Evolutionary conservation across 345 rosid genomes (phyloP).

Genomic region (Eucalyptus victrix): DNA sequence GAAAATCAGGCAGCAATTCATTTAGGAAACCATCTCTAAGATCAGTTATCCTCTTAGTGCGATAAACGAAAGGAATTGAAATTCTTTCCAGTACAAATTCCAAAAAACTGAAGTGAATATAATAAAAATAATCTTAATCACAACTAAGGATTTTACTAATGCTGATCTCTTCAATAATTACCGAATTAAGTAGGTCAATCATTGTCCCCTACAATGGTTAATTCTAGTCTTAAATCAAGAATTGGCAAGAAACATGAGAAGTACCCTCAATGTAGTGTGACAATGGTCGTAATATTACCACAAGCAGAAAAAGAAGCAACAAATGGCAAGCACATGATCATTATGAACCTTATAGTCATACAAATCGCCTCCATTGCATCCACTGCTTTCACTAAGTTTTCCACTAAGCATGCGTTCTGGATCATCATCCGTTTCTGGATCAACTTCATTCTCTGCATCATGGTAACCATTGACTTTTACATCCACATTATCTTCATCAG

Average conservation of each 20-base stretch:
- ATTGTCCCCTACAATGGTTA: neutral
- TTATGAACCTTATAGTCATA: slow-evolving; percentile 75
- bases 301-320: neutral
- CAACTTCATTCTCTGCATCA: slow-evolving; percentile 87
- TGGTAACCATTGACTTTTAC: slow-evolving; percentile 64
- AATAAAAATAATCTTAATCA: neutral
- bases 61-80: neutral
- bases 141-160: neutral
- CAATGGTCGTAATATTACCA: neutral
- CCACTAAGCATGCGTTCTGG: slow-evolving; percentile 69
- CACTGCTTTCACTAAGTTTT: slow-evolving; percentile 89
- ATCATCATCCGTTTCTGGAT: slow-evolving; percentile 73
- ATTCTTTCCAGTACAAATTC: neutral
- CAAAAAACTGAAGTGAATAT: neutral
- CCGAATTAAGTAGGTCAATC: neutral
- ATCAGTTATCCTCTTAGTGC: neutral
- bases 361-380: slow-evolving; percentile 72
- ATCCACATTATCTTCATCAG: slow-evolving; percentile 78
- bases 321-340: slow-evolving; percentile 14
- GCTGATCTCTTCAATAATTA: neutral
- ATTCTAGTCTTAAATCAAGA: neutral
- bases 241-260: neutral
- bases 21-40: neutral
- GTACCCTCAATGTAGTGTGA: neutral
- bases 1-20: neutral